phyloP scores from a whole-genome alignment of 805 yeast species.

The Teunomyces atbi region DNA sequence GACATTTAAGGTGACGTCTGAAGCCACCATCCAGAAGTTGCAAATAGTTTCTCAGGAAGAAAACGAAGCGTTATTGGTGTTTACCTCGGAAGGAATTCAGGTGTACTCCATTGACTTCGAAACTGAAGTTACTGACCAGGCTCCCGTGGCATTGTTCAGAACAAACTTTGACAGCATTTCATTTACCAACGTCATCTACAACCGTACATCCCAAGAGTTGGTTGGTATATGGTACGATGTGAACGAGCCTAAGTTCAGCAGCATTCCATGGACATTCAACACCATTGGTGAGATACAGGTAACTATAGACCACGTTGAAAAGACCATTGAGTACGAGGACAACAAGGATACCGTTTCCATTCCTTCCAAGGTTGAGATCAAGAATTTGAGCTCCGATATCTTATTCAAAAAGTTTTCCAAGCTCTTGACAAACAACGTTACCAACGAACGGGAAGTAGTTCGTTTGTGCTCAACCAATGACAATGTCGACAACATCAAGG shows the following conservation, averaged over 20 bases:
- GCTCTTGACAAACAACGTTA: constrained; percentile 11
- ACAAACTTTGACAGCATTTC: constrained; percentile 13
- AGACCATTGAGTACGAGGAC: constrained; percentile 10
- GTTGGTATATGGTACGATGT: constrained; percentile 41
- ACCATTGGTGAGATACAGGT: constrained; percentile 11
- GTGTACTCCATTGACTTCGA: constrained; percentile 21
- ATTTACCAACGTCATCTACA: constrained; percentile 31
- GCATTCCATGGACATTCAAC: constrained; percentile 14
- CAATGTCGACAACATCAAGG: constrained; percentile 31
- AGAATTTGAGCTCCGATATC: constrained; percentile 22
- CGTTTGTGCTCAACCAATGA: constrained; percentile 28
- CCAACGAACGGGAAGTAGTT: constrained; percentile 15
- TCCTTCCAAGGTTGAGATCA: constrained; percentile 19
- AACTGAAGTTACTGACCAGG: constrained; percentile 4
- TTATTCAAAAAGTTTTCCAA: constrained; percentile 17
- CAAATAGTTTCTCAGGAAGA: constrained; percentile 17
- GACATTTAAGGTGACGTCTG: constrained; percentile 29
- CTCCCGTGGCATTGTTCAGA: constrained; percentile 12
- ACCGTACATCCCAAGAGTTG: constrained; percentile 21
- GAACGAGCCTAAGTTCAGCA: constrained; percentile 25
- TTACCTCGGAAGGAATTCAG: constrained; percentile 30
- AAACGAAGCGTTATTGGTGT: constrained; percentile 24
- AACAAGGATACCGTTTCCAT: constrained; percentile 15
- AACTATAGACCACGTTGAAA: constrained; percentile 6
- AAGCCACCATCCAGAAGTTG: constrained; percentile 25